Conservation (phyloP, 768 basidiomycete species). For the Psilocybe cubensis region DNA sequence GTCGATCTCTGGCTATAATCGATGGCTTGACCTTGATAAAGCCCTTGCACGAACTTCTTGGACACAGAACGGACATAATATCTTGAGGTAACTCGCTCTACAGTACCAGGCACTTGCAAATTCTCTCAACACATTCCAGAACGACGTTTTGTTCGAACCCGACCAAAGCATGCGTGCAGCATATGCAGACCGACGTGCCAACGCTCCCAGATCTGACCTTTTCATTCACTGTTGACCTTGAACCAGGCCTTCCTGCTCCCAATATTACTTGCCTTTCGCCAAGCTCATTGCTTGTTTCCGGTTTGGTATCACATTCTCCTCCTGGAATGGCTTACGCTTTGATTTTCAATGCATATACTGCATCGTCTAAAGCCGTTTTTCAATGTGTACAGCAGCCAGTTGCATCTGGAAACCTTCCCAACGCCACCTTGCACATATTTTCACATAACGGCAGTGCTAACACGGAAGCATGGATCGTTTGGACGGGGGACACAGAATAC, state of each 20-base stretch:
- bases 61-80: slow-evolving; percentile 52
- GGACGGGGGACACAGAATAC: slow-evolving; percentile 79
- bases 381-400: slow-evolving; percentile 37
- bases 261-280: slow-evolving; percentile 64
- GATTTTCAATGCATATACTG: slow-evolving; percentile 47
- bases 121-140: slow-evolving; percentile 15
- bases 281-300: slow-evolving; percentile 59
- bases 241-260: slow-evolving; percentile 54
- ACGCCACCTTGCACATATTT: slow-evolving; percentile 50
- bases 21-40: slow-evolving; percentile 74
- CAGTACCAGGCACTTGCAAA: slow-evolving; percentile 23
- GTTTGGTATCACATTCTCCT: slow-evolving; percentile 39
- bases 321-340: slow-evolving; percentile 79
- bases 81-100: slow-evolving; percentile 50
- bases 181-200: slow-evolving; percentile 34
- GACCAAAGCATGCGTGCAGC: slow-evolving; percentile 62
- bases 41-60: slow-evolving; percentile 62
- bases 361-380: slow-evolving; percentile 23
- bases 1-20: slow-evolving; percentile 48
- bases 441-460: slow-evolving; percentile 33
- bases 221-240: slow-evolving; percentile 48
- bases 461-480: slow-evolving; percentile 64
- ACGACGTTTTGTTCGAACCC: slow-evolving; percentile 72
- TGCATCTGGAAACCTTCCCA: slow-evolving; percentile 34
- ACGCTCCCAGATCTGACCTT: slow-evolving; percentile 39